These are phyloP conservation scores for Cucurbita moschata DNA, from an alignment of 306 rosid genomes.

Conservation along the genomic window DNA sequence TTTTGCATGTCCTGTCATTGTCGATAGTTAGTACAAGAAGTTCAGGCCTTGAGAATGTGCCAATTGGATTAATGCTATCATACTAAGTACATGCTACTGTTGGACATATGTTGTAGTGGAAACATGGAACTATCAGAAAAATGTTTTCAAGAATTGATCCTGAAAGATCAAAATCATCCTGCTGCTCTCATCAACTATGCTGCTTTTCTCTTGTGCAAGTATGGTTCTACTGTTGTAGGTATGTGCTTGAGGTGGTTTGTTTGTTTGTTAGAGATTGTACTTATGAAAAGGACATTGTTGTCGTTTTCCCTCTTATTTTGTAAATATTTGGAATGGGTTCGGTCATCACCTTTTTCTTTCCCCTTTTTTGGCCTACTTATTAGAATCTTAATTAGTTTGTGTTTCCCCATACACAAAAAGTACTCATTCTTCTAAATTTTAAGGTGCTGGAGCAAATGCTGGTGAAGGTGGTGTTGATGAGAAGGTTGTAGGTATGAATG, in stretches of 20 bases:
- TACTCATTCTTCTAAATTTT: neutral
- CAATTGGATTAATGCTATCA: neutral
- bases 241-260: conserved; percentile 2
- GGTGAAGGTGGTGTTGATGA: conserved; percentile 46
- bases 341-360: neutral
- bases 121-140: conserved; percentile 62
- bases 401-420: neutral
- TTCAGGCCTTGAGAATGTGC: neutral
- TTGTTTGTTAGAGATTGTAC: neutral
- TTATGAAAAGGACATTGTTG: neutral
- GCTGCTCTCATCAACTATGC: conserved; percentile 83
- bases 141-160: conserved; percentile 75
- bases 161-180: conserved; percentile 93
- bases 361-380: neutral
- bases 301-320: neutral
- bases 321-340: neutral
- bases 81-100: conserved; percentile 1
- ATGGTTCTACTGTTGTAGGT: conserved; percentile 85
- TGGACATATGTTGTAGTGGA: conserved; percentile 44
- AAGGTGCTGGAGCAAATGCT: conserved; percentile 89
- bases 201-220: conserved; percentile 61
- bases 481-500: conserved; percentile 46
- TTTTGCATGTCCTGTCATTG: neutral
- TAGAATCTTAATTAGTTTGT: conserved; percentile 6
- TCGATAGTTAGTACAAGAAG: neutral